These are phyloP conservation scores for Wickerhamiella lipophila DNA, from an alignment of 805 yeast genomes.

Conservation along the genomic window DNA sequence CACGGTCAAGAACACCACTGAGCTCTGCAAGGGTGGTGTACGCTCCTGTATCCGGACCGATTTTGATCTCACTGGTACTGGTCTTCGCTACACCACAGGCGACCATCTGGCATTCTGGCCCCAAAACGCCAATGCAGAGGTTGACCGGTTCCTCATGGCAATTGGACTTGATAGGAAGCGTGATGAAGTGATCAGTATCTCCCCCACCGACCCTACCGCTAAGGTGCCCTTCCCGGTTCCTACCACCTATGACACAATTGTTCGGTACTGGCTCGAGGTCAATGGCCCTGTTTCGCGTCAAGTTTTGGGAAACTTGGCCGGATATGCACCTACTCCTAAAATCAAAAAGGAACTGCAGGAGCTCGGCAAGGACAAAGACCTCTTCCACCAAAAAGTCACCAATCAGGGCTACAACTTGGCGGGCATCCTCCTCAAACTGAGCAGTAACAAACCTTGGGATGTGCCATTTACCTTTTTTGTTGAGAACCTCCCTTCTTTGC, in stretches of 20 bases:
- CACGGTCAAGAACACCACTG: constrained; percentile 45
- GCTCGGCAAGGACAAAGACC: constrained; percentile 55
- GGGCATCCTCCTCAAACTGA: constrained; percentile 51
- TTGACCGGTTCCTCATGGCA: constrained; percentile 49
- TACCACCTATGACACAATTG: constrained; percentile 75
- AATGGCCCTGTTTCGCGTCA: constrained; percentile 91
- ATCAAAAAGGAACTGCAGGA: constrained; percentile 36
- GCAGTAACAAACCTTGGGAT: constrained; percentile 58
- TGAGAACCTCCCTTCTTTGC: constrained; percentile 69
- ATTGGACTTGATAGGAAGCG: constrained; percentile 46
- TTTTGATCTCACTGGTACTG: constrained; percentile 63
- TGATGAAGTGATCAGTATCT: constrained; percentile 48
- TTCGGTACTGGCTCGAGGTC: constrained; percentile 80
- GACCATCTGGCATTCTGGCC: constrained; percentile 96
- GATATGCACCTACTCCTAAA: constrained; percentile 64
- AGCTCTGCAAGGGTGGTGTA: constrained; percentile 52
- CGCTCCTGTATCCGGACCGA: constrained; percentile 87
- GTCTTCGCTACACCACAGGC: constrained; percentile 81
- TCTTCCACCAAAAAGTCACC: constrained; percentile 55
- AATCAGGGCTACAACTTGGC: constrained; percentile 56
- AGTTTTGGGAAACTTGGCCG: constrained; percentile 54
- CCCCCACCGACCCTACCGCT: constrained; percentile 46
- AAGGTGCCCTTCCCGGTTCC: constrained; percentile 39
- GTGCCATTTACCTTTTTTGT: constrained; percentile 78
- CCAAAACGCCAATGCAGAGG: constrained; percentile 67